Evolutionary conservation across 176 grass and related monocot genomes (phyloP).

Genomic region (Pharus latifolius): DNA sequence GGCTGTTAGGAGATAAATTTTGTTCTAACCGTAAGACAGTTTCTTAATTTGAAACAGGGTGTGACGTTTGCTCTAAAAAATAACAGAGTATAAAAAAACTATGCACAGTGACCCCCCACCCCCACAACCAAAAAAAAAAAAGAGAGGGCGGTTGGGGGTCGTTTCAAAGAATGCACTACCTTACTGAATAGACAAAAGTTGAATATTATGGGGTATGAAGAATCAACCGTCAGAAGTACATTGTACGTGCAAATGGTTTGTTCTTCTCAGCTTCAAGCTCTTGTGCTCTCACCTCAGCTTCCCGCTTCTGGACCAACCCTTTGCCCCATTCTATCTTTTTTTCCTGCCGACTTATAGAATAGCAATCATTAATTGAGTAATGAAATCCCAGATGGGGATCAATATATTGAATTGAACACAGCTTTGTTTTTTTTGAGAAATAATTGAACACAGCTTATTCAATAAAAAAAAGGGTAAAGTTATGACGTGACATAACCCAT

Average conservation of each 20-base stretch:
- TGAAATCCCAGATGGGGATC: background rate
- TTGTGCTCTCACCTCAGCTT: slow-evolving; percentile 56
- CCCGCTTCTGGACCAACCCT: slow-evolving; percentile 86
- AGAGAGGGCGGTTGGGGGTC: too few species aligned
- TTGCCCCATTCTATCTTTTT: slow-evolving; percentile 88
- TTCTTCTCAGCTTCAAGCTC: slow-evolving; percentile 70
- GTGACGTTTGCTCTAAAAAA: too few species aligned
- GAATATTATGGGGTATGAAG: background rate
- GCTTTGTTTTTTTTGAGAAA: too few species aligned
- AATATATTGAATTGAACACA: background rate
- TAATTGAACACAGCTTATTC: too few species aligned
- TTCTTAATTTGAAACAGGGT: too few species aligned
- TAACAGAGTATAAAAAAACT: too few species aligned
- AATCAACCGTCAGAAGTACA: slow-evolving; percentile 31
- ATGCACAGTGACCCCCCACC: too few species aligned
- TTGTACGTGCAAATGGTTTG: slow-evolving; percentile 84
- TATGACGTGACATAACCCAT: background rate
- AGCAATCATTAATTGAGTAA: background rate
- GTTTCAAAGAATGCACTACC: background rate
- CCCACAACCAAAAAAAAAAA: too few species aligned
- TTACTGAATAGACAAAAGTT: background rate
- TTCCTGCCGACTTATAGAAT: slow-evolving; percentile 33
- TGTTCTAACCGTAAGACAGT: too few species aligned
- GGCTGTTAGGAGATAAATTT: too few species aligned
- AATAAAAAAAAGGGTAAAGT: background rate